phyloP scores from a whole-genome alignment of 2,329 filamentous ascomycete genomes.

The Hypomyces perniciosus region DNA sequence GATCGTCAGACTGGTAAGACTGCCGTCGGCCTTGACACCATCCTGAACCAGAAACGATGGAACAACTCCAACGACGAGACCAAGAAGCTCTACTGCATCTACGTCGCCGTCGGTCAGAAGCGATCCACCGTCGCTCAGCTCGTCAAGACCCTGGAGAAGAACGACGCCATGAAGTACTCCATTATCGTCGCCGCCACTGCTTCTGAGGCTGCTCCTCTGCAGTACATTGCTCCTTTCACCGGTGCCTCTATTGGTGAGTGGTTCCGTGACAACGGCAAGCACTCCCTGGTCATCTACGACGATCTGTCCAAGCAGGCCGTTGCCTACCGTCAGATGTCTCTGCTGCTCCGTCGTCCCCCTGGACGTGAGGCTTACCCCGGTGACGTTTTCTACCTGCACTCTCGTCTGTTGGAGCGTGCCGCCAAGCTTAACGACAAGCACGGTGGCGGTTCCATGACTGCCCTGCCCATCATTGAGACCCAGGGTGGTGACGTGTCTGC shows the following conservation, averaged over 20 bases:
- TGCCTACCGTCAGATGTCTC: conserved; percentile 97
- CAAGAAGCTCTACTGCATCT: conserved; percentile 99
- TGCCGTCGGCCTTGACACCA: conserved; percentile 93
- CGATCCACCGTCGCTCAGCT: conserved; percentile 98
- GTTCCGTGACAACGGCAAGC: conserved; percentile 81
- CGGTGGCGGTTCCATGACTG: conserved; percentile 93
- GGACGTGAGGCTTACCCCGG: conserved; percentile 99
- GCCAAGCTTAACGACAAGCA: conserved; percentile 98
- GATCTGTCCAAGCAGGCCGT: conserved; percentile 98
- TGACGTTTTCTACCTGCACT: conserved; percentile 99
- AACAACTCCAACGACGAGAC: conserved; percentile 79
- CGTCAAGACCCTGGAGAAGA: conserved; percentile 99
- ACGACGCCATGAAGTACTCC: conserved; percentile 98
- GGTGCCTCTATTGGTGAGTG: conserved; percentile 62
- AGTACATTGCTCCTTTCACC: conserved; percentile 92
- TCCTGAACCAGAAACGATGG: conserved; percentile 99
- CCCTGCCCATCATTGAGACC: conserved; percentile 96
- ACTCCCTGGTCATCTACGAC: conserved; percentile 86
- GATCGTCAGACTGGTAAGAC: conserved; percentile 99
- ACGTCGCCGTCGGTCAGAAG: conserved; percentile 99
- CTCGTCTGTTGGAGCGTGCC: conserved; percentile 96
- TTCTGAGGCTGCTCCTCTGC: conserved; percentile 90
- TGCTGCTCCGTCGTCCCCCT: conserved; percentile 92
- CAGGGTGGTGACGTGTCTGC: conserved; percentile 99
- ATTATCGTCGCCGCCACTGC: conserved; percentile 92